Evolutionary conservation across 2,329 filamentous ascomycete species (phyloP).

Genomic region (Pseudogymnoascus sp.): DNA sequence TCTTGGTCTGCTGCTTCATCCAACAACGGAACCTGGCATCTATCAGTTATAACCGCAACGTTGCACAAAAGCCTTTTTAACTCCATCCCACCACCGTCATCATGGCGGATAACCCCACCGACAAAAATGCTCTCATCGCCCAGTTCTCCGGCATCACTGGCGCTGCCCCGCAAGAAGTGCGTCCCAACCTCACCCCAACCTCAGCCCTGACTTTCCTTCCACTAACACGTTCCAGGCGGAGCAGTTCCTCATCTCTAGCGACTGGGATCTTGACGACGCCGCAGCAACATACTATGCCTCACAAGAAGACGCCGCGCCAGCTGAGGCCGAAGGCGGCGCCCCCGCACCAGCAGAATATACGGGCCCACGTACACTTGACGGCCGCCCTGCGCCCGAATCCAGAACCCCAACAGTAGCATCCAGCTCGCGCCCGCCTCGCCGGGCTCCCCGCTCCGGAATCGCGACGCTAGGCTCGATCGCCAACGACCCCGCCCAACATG

Average conservation of each 20-base stretch:
- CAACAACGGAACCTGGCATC: background rate
- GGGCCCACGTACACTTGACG: slow-evolving; percentile 54
- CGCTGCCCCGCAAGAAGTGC: slow-evolving; percentile 39
- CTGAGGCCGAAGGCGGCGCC: slow-evolving; percentile 35
- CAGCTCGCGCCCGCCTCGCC: slow-evolving; percentile 18
- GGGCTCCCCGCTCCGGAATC: slow-evolving; percentile 36
- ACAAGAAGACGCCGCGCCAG: slow-evolving; percentile 37
- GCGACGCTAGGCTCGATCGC: slow-evolving; percentile 49
- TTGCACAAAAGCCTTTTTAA: slow-evolving; percentile 19
- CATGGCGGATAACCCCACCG: slow-evolving; percentile 28
- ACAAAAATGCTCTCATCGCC: slow-evolving; percentile 35
- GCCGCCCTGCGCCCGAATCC: slow-evolving; percentile 45
- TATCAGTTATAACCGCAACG: slow-evolving; percentile 23
- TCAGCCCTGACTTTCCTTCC: background rate
- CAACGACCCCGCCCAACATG: slow-evolving; percentile 31
- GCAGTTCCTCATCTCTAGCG: slow-evolving; percentile 54
- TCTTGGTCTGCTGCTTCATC: slow-evolving; percentile 5
- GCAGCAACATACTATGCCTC: slow-evolving; percentile 54
- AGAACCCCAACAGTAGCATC: slow-evolving; percentile 24
- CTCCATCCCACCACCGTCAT: slow-evolving; percentile 23
- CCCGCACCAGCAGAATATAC: slow-evolving; percentile 39
- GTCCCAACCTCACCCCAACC: slow-evolving; percentile 11
- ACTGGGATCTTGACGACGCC: slow-evolving; percentile 59
- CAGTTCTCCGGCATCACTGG: slow-evolving; percentile 51
- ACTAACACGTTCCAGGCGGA: slow-evolving; percentile 43